phyloP scores from a whole-genome alignment of 768 basidiomycete genomes.

The Mycena belliarum region DNA sequence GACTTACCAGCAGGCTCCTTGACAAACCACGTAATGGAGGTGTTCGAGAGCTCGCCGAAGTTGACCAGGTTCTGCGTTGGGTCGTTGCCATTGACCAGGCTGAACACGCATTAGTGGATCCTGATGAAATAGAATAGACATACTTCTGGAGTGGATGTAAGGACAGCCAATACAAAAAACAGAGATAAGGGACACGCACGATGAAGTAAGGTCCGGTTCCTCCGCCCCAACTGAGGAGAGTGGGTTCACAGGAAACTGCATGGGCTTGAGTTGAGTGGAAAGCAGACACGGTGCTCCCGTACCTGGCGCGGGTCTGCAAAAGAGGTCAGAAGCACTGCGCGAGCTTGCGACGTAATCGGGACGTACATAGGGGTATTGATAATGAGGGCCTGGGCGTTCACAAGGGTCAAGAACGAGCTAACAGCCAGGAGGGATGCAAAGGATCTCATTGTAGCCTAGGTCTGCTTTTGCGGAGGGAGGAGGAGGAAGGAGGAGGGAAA shows the following conservation, averaged over 20 bases:
- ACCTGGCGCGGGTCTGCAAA: constrained; percentile 16
- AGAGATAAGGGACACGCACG: background rate
- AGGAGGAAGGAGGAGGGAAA: background rate
- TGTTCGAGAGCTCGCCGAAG: constrained; percentile 5
- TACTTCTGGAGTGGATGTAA: background rate
- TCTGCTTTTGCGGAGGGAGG: background rate
- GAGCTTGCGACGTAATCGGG: background rate
- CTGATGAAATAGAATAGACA: background rate
- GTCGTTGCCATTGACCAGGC: constrained; percentile 7
- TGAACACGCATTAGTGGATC: background rate
- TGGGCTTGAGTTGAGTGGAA: background rate
- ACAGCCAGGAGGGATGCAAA: constrained; percentile 5
- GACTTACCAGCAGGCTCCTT: background rate
- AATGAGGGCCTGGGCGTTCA: constrained; percentile 4
- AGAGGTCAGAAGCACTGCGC: background rate
- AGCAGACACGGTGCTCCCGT: background rate
- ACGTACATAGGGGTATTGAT: constrained; percentile 21
- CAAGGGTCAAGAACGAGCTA: constrained; percentile 11
- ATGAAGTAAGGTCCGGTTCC: constrained; percentile 14
- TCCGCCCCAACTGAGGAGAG: constrained; percentile 7
- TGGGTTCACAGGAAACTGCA: constrained; percentile 9
- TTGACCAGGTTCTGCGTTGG: background rate
- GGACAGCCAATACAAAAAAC: background rate
- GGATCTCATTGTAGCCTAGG: constrained; percentile 7
- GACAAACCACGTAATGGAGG: constrained; percentile 6